phyloP scores from a whole-genome alignment of 2,329 filamentous ascomycete genomes.

The Calonectria honghensis region DNA sequence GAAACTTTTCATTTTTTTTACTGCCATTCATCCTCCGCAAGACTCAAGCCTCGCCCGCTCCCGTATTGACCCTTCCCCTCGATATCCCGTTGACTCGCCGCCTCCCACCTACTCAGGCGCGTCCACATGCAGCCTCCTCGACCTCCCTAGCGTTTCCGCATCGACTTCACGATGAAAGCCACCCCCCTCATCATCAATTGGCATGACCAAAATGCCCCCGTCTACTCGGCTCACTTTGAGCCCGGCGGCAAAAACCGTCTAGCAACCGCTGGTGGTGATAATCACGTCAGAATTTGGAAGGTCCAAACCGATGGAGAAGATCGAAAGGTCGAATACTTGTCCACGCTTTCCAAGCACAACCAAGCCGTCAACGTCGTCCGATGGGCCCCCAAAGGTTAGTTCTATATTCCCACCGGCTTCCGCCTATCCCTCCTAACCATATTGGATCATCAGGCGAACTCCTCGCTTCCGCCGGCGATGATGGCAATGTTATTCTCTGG shows the following conservation, averaged over 20 bases:
- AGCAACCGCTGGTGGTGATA: slow-evolving; percentile 96
- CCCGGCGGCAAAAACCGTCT: slow-evolving; percentile 92
- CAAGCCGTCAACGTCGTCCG: slow-evolving; percentile 98
- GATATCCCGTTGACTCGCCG: slow-evolving; percentile 31
- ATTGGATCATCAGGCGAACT: slow-evolving; percentile 80
- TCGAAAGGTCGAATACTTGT: slow-evolving; percentile 91
- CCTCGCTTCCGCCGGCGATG: slow-evolving; percentile 95
- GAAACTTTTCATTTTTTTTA: slow-evolving; percentile 12
- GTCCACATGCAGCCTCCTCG: slow-evolving; percentile 57
- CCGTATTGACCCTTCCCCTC: slow-evolving; percentile 21
- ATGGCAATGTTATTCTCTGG: slow-evolving; percentile 98
- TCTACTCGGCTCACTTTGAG: slow-evolving; percentile 98
- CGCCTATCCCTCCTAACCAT: slow-evolving; percentile 43
- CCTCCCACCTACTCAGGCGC: slow-evolving; percentile 48
- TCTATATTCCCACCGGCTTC: slow-evolving; percentile 10
- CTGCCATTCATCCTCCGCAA: slow-evolving; percentile 6
- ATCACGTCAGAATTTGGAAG: slow-evolving; percentile 97
- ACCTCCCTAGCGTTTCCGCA: slow-evolving; percentile 51
- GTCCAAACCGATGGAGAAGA: slow-evolving; percentile 90
- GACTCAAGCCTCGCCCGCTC: slow-evolving; percentile 13
- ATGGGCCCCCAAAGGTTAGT: slow-evolving; percentile 92
- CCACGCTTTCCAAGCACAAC: slow-evolving; percentile 93
- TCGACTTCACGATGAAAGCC: slow-evolving; percentile 86
- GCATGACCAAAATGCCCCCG: slow-evolving; percentile 97
- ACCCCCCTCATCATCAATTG: slow-evolving; percentile 97